Conservation (phyloP, 345 rosid genomes). For the Lepidium aucheri region DNA sequence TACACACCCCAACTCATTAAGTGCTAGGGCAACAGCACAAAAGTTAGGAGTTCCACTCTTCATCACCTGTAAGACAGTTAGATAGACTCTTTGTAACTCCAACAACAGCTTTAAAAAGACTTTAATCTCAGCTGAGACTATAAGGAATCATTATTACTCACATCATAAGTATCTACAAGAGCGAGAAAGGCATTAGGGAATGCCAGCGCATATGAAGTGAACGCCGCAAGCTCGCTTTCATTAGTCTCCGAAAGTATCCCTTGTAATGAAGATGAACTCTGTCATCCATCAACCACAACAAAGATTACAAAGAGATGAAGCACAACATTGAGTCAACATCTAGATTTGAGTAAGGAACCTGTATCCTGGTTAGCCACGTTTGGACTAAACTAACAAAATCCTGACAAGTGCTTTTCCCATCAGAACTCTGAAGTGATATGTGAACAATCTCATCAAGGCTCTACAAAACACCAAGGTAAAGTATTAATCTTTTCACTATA, state of each 20-base stretch:
- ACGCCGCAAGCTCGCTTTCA: conserved; percentile 91
- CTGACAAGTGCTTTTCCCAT: conserved; percentile 66
- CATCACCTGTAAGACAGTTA: conserved; percentile 45
- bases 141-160: conserved; percentile 27
- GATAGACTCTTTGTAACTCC: not conserved
- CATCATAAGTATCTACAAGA: conserved; percentile 92
- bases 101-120: not conserved
- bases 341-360: conserved; percentile 35
- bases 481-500: not conserved
- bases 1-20: conserved; percentile 70
- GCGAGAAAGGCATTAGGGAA: conserved; percentile 80
- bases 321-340: not conserved
- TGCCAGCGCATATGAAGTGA: conserved; percentile 86
- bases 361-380: conserved; percentile 65
- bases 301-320: not conserved
- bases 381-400: conserved; percentile 80
- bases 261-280: conserved; percentile 52
- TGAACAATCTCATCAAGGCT: conserved; percentile 77
- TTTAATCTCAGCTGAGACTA: not conserved
- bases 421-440: conserved; percentile 47
- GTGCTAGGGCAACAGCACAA: conserved; percentile 90
- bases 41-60: conserved; percentile 92
- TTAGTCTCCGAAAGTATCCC: conserved; percentile 76
- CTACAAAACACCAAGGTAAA: conserved; percentile 36
- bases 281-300: conserved; percentile 12